Evolutionary conservation across 2,329 filamentous ascomycete genomes (phyloP).

Genomic region (Aspergillus aculeatus): DNA sequence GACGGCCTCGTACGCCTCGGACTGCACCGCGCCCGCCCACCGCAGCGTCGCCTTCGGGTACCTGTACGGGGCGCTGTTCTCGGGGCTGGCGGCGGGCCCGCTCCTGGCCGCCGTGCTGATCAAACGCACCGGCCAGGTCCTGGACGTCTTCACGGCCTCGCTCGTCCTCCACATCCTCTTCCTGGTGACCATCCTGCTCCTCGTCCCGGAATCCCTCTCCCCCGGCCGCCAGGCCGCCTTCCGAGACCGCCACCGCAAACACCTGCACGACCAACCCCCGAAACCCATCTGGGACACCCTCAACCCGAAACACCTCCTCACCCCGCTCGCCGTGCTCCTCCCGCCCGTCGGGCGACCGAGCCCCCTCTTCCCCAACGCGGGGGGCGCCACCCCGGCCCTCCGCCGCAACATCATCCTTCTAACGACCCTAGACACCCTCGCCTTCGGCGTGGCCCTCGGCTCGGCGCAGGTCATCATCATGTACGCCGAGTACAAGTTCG

Average conservation of each 20-base stretch:
- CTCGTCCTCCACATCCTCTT: slow-evolving; percentile 72
- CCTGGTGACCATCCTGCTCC: slow-evolving; percentile 66
- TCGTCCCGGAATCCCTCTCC: slow-evolving; percentile 83
- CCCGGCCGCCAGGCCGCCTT: slow-evolving; percentile 68
- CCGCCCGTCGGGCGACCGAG: slow-evolving; percentile 52
- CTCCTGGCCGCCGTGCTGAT: slow-evolving; percentile 78
- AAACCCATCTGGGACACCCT: slow-evolving; percentile 12
- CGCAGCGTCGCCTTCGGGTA: slow-evolving; percentile 84
- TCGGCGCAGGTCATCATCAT: slow-evolving; percentile 77
- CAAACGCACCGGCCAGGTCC: slow-evolving; percentile 68
- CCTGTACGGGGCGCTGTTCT: slow-evolving; percentile 84
- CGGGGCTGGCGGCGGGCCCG: slow-evolving; percentile 84
- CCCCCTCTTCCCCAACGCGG: slow-evolving; percentile 46
- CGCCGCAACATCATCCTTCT: slow-evolving; percentile 81
- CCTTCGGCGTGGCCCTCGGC: slow-evolving; percentile 80
- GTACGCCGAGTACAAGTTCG: slow-evolving; percentile 77
- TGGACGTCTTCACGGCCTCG: slow-evolving; percentile 82
- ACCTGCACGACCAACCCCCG: slow-evolving; percentile 31
- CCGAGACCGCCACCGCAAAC: slow-evolving; percentile 62
- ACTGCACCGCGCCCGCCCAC: slow-evolving; percentile 78
- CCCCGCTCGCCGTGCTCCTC: slow-evolving; percentile 73
- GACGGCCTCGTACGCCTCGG: slow-evolving; percentile 81
- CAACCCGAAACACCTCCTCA: slow-evolving; percentile 65
- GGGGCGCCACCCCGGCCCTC: slow-evolving; percentile 58
- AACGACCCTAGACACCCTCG: slow-evolving; percentile 74